Conservation (phyloP, 345 rosid species). For the Pugionium dolabratum region DNA sequence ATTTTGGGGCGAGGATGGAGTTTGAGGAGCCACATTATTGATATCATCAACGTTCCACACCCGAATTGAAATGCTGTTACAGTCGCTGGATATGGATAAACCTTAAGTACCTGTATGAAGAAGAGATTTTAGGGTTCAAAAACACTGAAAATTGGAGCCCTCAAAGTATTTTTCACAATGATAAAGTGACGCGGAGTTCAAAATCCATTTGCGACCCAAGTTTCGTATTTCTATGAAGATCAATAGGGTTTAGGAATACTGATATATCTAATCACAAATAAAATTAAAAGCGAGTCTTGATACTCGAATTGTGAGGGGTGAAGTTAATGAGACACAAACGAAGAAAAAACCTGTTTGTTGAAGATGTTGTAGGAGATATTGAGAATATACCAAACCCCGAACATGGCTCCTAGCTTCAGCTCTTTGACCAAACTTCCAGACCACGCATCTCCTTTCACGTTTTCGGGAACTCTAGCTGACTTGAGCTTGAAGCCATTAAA, state of each 20-base stretch:
- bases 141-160: too few species aligned
- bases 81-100: slow-evolving; percentile 80
- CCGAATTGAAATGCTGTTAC: slow-evolving; percentile 77
- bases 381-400: slow-evolving; percentile 67
- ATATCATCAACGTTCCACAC: slow-evolving; percentile 64
- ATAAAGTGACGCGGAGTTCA: too few species aligned
- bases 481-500: slow-evolving; percentile 40
- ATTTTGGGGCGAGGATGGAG: slow-evolving; percentile 64
- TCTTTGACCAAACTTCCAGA: slow-evolving; percentile 33
- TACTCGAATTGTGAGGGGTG: background rate
- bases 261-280: too few species aligned
- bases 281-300: too few species aligned
- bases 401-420: slow-evolving; percentile 56
- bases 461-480: slow-evolving; percentile 53
- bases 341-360: slow-evolving; percentile 63
- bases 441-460: slow-evolving; percentile 32
- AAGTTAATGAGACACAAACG: too few species aligned
- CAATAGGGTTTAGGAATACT: too few species aligned
- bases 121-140: background rate
- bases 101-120: slow-evolving; percentile 60
- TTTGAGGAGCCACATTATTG: slow-evolving; percentile 68
- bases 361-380: slow-evolving; percentile 75
- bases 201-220: background rate
- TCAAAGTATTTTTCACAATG: too few species aligned
- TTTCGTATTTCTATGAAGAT: too few species aligned